Conservation (phyloP, 2,329 filamentous ascomycete genomes). For the Aureobasidium sp. region DNA sequence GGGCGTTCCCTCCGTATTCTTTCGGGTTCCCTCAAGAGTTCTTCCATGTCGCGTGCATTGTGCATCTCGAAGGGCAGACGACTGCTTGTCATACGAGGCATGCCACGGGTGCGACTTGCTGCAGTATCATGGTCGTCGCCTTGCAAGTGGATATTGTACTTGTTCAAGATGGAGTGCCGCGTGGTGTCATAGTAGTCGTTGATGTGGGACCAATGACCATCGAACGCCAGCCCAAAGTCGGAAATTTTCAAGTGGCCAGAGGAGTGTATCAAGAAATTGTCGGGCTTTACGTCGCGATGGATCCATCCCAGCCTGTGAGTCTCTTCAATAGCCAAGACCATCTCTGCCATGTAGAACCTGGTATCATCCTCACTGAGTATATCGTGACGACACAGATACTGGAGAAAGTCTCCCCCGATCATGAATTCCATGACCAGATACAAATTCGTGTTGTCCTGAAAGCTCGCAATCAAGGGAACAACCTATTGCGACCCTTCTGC, state of each 20-base stretch:
- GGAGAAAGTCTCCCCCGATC: conserved; percentile 91
- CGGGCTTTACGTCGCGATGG: conserved; percentile 91
- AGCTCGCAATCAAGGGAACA: conserved; percentile 78
- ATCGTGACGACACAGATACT: conserved; percentile 76
- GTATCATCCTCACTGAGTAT: conserved; percentile 71
- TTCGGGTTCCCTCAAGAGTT: conserved; percentile 37
- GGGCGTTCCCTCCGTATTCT: conserved; percentile 61
- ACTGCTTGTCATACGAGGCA: conserved; percentile 21
- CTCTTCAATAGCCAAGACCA: conserved; percentile 92
- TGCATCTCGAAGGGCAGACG: conserved; percentile 14
- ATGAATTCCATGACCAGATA: conserved; percentile 99
- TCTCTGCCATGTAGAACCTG: conserved; percentile 87
- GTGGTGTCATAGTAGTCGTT: conserved; percentile 79
- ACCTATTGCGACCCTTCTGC: conserved; percentile 88
- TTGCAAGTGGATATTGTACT: conserved; percentile 63
- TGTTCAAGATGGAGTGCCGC: conserved; percentile 70
- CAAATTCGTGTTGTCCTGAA: conserved; percentile 75
- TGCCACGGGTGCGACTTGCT: not conserved
- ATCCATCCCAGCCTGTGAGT: conserved; percentile 84
- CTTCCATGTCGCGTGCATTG: conserved; percentile 17
- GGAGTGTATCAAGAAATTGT: conserved; percentile 88
- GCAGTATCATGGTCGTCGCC: conserved; percentile 66
- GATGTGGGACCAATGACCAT: conserved; percentile 91
- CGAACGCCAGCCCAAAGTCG: conserved; percentile 91
- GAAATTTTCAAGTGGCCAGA: conserved; percentile 91